phyloP scores from a whole-genome alignment of 169 alveolate genomes.

The Eimeria maxima region DNA sequence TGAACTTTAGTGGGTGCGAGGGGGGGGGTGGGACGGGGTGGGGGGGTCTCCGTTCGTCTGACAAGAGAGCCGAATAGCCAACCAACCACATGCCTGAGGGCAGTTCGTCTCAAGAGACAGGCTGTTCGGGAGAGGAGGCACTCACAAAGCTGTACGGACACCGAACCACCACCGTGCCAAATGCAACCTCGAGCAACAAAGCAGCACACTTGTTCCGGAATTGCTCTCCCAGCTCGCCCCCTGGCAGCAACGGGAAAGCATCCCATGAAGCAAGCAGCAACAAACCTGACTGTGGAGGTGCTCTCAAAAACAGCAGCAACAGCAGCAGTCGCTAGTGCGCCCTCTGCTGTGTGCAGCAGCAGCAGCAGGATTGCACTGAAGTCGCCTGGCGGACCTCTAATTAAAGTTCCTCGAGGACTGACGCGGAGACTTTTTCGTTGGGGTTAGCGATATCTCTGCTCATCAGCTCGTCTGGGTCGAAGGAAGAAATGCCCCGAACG shows the following conservation, averaged over 20 bases:
- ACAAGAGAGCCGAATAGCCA: constrained; percentile 22
- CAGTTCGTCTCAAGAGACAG: neutral
- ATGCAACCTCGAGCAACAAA: neutral
- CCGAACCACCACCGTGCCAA: constrained; percentile 14
- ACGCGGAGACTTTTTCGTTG: neutral
- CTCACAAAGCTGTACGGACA: constrained; percentile 40
- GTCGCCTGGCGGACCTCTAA: neutral
- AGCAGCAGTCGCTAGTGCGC: neutral
- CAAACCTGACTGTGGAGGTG: neutral
- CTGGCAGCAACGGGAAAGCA: neutral
- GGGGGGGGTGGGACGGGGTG: too few species aligned
- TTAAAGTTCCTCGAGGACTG: constrained; percentile 57
- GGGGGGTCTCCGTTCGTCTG: neutral
- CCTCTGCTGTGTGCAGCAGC: neutral
- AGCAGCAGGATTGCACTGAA: neutral
- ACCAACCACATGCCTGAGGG: neutral
- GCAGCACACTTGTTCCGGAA: neutral
- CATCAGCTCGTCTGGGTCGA: constrained; percentile 44
- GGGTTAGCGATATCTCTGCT: neutral
- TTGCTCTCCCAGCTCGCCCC: constrained; percentile 13
- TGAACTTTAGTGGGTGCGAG: too few species aligned
- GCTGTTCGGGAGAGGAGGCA: constrained; percentile 39
- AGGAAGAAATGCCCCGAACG: constrained; percentile 7
- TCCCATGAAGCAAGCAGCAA: constrained; percentile 21
- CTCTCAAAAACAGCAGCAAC: neutral